Percentiles rank a stretch among this genome's conserved stretches.
Evolutionary conservation across 257 asterid species (phyloP).

Genomic region (Solanum gracilifrons): DNA sequence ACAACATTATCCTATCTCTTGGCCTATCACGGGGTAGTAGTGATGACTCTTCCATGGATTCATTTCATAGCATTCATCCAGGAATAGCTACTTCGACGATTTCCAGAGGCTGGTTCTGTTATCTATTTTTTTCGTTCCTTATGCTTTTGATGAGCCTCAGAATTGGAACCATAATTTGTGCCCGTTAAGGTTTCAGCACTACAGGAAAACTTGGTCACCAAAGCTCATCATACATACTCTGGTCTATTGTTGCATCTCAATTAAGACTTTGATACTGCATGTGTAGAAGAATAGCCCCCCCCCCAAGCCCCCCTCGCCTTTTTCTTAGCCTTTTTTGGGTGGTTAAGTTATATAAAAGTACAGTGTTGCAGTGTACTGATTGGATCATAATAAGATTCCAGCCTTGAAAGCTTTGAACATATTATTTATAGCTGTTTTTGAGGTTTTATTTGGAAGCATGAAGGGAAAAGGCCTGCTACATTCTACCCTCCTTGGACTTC

Average conservation of each 20-base stretch:
- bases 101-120: constrained; percentile 41
- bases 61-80: constrained; percentile 35
- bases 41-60: constrained; percentile 45
- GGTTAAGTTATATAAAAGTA: background rate
- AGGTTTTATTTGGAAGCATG: background rate
- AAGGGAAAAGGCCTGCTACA: background rate
- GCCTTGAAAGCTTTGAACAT: background rate
- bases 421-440: background rate
- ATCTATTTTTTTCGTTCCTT: constrained; percentile 41
- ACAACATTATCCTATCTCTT: constrained; percentile 57
- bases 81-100: constrained; percentile 32
- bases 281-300: background rate
- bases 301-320: accelerated
- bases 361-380: background rate
- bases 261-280: background rate
- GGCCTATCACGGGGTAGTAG: constrained; percentile 38
- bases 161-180: constrained; percentile 36
- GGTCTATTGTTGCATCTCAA: background rate
- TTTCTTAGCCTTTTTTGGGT: background rate
- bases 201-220: background rate
- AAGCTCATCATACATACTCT: background rate
- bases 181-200: constrained; percentile 17
- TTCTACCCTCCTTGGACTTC: background rate
- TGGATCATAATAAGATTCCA: background rate
- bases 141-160: constrained; percentile 52